phyloP scores from a whole-genome alignment of 2,329 filamentous ascomycete genomes.

The Ambrosiella beaveri region DNA sequence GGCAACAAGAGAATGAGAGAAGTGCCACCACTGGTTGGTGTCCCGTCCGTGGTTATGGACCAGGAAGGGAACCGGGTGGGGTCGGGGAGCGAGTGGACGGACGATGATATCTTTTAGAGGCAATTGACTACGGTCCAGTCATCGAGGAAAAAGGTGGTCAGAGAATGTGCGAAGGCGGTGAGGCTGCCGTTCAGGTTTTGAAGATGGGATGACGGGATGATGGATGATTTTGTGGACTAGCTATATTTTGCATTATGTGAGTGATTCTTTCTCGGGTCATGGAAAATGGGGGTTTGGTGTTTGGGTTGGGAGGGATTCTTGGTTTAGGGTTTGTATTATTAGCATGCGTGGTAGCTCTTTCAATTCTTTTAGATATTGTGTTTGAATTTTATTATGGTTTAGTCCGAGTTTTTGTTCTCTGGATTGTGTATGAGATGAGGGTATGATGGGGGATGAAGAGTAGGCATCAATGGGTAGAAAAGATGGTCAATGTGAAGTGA shows the following conservation, averaged over 20 bases:
- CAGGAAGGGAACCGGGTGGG: conserved; percentile 43
- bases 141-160: neutral
- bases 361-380: neutral
- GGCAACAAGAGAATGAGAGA: conserved; percentile 5
- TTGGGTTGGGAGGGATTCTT: neutral
- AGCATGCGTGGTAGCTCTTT: neutral
- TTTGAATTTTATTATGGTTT: neutral
- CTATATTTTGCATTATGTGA: neutral
- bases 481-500: too few relatives aligned
- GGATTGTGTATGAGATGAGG: too few relatives aligned
- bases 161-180: neutral
- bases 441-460: too few relatives aligned
- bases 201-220: neutral
- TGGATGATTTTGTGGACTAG: neutral
- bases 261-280: neutral
- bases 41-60: conserved; percentile 33
- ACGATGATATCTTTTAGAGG: conserved; percentile 32
- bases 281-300: neutral
- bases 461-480: too few relatives aligned
- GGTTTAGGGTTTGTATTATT: neutral
- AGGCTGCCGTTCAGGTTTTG: too few relatives aligned
- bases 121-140: neutral
- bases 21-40: conserved; percentile 29
- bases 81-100: conserved; percentile 51
- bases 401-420: too few relatives aligned